Conservation (phyloP, 495 filamentous ascomycete genomes). For the Penicillium macrosclerotiorum region DNA sequence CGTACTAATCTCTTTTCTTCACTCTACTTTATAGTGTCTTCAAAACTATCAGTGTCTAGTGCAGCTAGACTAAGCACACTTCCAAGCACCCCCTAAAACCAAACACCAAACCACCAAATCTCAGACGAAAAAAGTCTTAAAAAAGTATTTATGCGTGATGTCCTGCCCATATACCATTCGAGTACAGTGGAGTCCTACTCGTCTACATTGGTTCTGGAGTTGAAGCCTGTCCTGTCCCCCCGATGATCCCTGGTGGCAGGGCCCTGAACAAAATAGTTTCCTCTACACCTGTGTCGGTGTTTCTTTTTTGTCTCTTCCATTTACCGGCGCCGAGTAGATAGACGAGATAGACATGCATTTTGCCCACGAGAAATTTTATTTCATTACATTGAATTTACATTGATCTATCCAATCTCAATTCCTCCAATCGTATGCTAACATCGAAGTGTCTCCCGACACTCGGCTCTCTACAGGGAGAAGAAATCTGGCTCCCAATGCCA, state of each 20-base stretch:
- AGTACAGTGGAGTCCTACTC: constrained; percentile 20
- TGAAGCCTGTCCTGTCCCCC: constrained; percentile 7
- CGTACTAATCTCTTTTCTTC: constrained; percentile 19
- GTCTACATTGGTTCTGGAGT: constrained; percentile 16
- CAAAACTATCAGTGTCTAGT: constrained; percentile 57
- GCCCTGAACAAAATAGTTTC: constrained; percentile 11
- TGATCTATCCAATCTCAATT: neutral
- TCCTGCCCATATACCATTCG: constrained; percentile 33
- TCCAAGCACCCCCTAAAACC: too few species aligned
- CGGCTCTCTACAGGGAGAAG: neutral
- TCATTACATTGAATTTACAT: neutral
- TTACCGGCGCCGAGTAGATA: constrained; percentile 6
- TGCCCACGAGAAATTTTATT: neutral
- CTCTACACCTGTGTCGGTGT: neutral
- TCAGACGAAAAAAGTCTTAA: too few species aligned
- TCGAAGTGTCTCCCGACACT: too few species aligned
- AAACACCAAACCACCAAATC: too few species aligned
- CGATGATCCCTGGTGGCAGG: neutral
- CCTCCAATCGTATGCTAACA: too few species aligned
- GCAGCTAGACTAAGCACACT: too few species aligned
- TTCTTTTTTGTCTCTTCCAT: too few species aligned
- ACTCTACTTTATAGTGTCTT: constrained; percentile 52
- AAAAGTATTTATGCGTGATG: constrained; percentile 32
- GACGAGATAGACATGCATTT: constrained; percentile 2
- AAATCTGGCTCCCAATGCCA: neutral